phyloP scores from a whole-genome alignment of 306 rosid genomes.

The Prunus salicina region DNA sequence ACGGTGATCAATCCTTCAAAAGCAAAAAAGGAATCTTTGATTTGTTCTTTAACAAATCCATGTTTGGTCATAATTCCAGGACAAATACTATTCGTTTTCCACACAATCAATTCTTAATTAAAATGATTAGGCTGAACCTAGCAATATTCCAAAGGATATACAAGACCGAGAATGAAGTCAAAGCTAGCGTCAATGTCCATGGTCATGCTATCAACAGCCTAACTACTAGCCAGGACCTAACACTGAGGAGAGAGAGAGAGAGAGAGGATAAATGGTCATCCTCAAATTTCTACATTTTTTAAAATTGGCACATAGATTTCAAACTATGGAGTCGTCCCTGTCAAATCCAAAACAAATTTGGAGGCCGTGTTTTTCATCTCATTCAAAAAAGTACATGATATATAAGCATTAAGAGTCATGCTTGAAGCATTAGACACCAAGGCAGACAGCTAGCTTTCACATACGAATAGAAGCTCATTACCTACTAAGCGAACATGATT shows the following conservation, averaged over 20 bases:
- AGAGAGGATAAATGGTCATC: not conserved
- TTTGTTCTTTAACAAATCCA: slow-evolving; percentile 2
- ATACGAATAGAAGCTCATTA: not conserved
- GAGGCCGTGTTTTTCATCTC: not conserved
- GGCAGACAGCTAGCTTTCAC: not conserved
- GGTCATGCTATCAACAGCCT: not conserved
- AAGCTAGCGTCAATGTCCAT: slow-evolving; percentile 4
- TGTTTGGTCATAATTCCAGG: slow-evolving; percentile 14
- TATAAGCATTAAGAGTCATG: not conserved
- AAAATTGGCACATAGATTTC: not conserved
- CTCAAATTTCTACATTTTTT: not conserved
- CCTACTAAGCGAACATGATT: not conserved
- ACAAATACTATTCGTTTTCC: slow-evolving; percentile 19
- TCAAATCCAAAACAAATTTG: not conserved
- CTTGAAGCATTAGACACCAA: not conserved
- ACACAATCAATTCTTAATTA: slow-evolving; percentile 14
- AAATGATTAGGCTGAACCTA: slow-evolving; percentile 1
- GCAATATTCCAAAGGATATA: not conserved
- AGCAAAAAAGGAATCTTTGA: slow-evolving; percentile 8
- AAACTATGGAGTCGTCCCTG: not conserved
- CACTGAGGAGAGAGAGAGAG: no score
- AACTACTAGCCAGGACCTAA: not conserved
- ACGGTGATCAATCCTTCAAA: not conserved
- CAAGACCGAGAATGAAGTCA: slow-evolving; percentile 1
- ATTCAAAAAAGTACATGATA: not conserved